phyloP scores from a whole-genome alignment of 345 rosid genomes.

The Salix udensis region DNA sequence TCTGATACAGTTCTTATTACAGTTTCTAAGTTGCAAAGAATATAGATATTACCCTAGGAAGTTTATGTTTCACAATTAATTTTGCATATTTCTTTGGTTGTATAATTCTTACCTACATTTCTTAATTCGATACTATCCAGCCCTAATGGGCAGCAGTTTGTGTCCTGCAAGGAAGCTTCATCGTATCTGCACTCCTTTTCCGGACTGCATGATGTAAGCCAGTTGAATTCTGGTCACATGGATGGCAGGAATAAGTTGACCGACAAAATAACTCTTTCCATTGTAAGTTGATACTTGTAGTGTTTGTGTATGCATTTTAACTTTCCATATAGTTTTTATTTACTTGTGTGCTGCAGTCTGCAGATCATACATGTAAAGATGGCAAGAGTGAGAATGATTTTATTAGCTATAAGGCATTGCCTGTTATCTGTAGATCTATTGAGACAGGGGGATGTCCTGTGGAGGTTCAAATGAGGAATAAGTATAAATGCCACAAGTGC shows the following conservation, averaged over 20 bases:
- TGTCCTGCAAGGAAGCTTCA: constrained; percentile 67
- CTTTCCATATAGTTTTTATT: constrained; percentile 7
- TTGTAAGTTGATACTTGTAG: constrained; percentile 31
- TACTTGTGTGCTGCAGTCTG: constrained; percentile 30
- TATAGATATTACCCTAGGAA: neutral
- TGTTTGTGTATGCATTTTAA: constrained; percentile 8
- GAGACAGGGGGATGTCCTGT: constrained; percentile 19
- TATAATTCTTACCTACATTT: constrained; percentile 19
- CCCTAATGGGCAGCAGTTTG: constrained; percentile 73
- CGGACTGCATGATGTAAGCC: constrained; percentile 35
- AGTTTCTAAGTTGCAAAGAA: neutral
- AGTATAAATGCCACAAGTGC: constrained; percentile 48
- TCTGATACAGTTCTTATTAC: neutral
- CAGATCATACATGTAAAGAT: constrained; percentile 16
- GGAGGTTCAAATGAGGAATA: constrained; percentile 16
- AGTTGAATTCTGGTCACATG: constrained; percentile 15
- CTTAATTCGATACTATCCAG: constrained; percentile 38
- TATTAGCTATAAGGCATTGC: constrained; percentile 21
- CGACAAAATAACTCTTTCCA: constrained; percentile 19
- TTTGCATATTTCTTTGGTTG: neutral
- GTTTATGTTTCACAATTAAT: neutral
- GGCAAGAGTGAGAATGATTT: constrained; percentile 23
- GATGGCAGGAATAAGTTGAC: constrained; percentile 17
- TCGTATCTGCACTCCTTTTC: constrained; percentile 37
- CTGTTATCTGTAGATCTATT: constrained; percentile 21